phyloP scores from a whole-genome alignment of 768 basidiomycete species.

The Pleurotus tuoliensis region DNA sequence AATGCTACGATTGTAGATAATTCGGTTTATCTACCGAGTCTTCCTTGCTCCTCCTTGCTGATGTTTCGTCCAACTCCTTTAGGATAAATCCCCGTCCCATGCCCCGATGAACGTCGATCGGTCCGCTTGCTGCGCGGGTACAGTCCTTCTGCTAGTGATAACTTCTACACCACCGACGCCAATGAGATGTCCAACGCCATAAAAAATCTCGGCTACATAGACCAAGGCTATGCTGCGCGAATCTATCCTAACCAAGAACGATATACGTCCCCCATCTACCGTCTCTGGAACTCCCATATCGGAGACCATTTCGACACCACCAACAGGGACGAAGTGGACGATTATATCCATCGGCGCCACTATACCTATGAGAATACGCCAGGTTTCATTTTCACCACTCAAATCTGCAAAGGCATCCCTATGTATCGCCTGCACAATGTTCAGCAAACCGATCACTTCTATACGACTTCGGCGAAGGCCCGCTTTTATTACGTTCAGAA shows the following conservation, averaged over 20 bases:
- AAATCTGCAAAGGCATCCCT: background rate
- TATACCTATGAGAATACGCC: slow-evolving; percentile 6
- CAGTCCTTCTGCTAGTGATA: background rate
- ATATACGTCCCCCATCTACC: slow-evolving; percentile 10
- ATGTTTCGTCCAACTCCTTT: background rate
- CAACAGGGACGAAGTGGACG: slow-evolving; percentile 6
- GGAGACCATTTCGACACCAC: slow-evolving; percentile 13
- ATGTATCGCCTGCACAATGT: background rate
- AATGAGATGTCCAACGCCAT: background rate
- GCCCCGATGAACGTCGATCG: background rate
- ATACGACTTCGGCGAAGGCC: slow-evolving; percentile 1
- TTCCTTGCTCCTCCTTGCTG: too few species aligned
- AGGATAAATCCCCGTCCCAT: background rate
- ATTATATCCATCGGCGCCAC: background rate
- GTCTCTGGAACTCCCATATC: slow-evolving; percentile 8
- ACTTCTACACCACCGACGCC: slow-evolving; percentile 7
- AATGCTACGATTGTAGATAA: too few species aligned
- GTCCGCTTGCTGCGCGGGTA: background rate
- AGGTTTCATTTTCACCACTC: slow-evolving; percentile 9
- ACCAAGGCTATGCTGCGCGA: background rate
- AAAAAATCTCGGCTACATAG: background rate
- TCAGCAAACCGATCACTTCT: background rate
- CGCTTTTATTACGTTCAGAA: background rate
- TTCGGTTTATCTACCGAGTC: too few species aligned
- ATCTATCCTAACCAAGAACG: slow-evolving; percentile 9